Evolutionary conservation across 2,329 filamentous ascomycete genomes (phyloP), one percentile per base, ranked within the genome.

Genomic region (Reticulascus tulasneorum): DNA sequence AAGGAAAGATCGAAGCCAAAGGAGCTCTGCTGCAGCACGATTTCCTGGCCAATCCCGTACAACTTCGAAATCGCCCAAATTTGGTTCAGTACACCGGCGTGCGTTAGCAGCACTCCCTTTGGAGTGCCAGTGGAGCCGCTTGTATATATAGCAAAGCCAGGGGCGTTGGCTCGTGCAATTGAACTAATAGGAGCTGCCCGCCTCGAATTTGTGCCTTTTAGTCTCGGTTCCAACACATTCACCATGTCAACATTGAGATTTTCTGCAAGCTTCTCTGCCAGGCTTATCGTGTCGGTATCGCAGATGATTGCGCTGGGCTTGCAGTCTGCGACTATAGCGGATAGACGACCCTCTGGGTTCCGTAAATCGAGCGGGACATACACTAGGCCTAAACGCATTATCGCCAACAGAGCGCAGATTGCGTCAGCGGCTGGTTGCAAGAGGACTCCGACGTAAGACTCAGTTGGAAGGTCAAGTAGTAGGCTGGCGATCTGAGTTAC

Each of bases 1-100:
- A 67, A 25, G 0, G 64, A 63, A 38, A 67, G 46, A 34, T 71
- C 66, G 44, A 71, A 71, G 9, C 52, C 54, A 19, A 51, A 55
- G 1, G 64, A 51, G 12, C 52, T 64, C 38, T 68, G 62, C 33
- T 67, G 63, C 2, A 69, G 49, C 1, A 61, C 51, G 1, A 41
- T 45, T 16, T 58, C 58, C 3, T 44, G 39, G 0, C 45, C 44
- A 0, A 58, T 32, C 1, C 13, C 7, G 4, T 44, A 37, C 6
- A 42, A 43, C 9, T 38, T 29, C 5, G 38, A 39, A 3, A 31
- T 23, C 11, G 44, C 45, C 26, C 55, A 55, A 6, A 57, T 38
- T 15, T 49, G 40, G 37, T 59, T 60, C 4, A 44, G 24, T 4
- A 67, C 38, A 15, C 43, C 50, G 4, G 28, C 32, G 33, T 65